Evolutionary conservation across 228 moss, liverwort and hornwort genomes (phyloP).

Genomic region (Sphagnum fallax): DNA sequence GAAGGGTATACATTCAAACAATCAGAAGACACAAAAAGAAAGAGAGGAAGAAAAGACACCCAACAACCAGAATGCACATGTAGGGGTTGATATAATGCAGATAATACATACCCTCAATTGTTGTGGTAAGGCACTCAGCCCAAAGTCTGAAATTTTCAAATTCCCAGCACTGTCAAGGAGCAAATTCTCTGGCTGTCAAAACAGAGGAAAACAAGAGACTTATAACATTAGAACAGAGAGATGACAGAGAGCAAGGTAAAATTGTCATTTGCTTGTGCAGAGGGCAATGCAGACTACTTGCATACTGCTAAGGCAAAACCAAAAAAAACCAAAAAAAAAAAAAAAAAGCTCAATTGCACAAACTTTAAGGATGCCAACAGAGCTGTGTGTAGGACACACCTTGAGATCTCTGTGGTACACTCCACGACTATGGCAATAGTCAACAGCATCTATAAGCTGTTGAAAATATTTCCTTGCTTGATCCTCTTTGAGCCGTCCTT

Average conservation of each 20-base stretch:
- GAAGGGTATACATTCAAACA: neutral
- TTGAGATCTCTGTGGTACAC: slow-evolving; percentile 58
- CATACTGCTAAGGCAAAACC: neutral
- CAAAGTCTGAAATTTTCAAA: slow-evolving; percentile 55
- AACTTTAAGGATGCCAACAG: too few relatives aligned
- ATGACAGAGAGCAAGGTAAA: too few relatives aligned
- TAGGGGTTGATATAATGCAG: neutral
- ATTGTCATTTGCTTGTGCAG: too few relatives aligned
- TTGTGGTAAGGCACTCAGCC: slow-evolving; percentile 45
- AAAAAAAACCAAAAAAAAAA: too few relatives aligned
- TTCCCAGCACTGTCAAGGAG: slow-evolving; percentile 40
- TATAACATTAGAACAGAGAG: too few relatives aligned
- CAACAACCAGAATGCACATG: too few relatives aligned
- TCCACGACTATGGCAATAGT: slow-evolving; percentile 52
- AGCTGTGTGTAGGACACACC: slow-evolving; percentile 8
- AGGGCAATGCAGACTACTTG: slow-evolving; percentile 1
- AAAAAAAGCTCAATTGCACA: too few relatives aligned
- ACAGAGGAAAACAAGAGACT: too few relatives aligned
- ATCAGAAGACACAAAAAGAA: neutral
- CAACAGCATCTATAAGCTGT: slow-evolving; percentile 57
- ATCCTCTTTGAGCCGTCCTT: slow-evolving; percentile 52
- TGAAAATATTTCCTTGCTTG: slow-evolving; percentile 56
- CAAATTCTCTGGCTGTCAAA: slow-evolving; percentile 44
- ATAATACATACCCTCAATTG: slow-evolving; percentile 29
- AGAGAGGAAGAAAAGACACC: too few relatives aligned